phyloP scores from a whole-genome alignment of 2,329 filamentous ascomycete genomes.

The Akanthomyces dipterigenus region DNA sequence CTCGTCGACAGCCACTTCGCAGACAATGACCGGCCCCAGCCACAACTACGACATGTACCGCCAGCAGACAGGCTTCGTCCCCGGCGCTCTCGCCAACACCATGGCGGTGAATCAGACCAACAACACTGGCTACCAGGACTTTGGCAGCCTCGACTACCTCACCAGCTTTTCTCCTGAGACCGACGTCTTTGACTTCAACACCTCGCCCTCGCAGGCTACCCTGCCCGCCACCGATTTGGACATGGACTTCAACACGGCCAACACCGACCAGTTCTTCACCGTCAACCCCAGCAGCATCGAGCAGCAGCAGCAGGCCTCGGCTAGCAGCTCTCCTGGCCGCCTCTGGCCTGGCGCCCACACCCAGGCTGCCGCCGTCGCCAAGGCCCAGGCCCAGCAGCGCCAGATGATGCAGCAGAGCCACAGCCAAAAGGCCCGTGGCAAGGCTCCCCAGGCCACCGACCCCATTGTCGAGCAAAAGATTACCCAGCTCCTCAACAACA shows the following conservation, averaged over 20 bases:
- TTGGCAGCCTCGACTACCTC: constrained; percentile 43
- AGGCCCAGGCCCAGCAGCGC: constrained; percentile 63
- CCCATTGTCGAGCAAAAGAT: constrained; percentile 87
- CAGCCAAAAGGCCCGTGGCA: constrained; percentile 38
- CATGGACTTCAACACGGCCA: constrained; percentile 44
- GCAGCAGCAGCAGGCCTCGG: constrained; percentile 33
- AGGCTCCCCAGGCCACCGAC: constrained; percentile 50
- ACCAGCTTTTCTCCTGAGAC: constrained; percentile 55
- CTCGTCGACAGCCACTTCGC: constrained; percentile 46
- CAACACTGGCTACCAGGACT: constrained; percentile 46
- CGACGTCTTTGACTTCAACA: constrained; percentile 66
- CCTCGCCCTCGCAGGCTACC: constrained; percentile 53
- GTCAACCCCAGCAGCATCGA: constrained; percentile 71
- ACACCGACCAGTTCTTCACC: constrained; percentile 58
- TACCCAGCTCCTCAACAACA: constrained; percentile 83
- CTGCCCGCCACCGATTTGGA: constrained; percentile 60
- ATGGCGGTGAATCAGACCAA: constrained; percentile 66
- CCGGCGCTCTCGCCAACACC: constrained; percentile 73
- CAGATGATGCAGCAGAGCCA: constrained; percentile 45
- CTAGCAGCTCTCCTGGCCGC: constrained; percentile 53
- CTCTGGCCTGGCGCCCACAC: constrained; percentile 93
- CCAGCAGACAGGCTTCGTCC: constrained; percentile 89
- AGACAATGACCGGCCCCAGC: constrained; percentile 70
- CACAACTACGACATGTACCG: constrained; percentile 94
- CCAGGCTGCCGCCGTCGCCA: constrained; percentile 67